Conservation (phyloP, 2,329 filamentous ascomycete species). For the Arthroderma sp. region DNA sequence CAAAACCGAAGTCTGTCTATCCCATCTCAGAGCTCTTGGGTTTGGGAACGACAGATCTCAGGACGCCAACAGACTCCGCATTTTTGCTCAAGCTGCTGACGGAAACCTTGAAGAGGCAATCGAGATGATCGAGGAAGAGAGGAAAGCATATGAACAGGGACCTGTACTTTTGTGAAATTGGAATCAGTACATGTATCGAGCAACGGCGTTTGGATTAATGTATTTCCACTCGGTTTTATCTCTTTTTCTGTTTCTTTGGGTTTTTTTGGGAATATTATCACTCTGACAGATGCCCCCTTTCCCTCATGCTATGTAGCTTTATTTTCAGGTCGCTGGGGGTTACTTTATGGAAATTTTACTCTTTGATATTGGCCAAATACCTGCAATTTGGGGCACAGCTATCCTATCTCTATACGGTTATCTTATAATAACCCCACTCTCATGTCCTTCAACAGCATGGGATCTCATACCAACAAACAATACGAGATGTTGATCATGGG, state of each 20-base stretch:
- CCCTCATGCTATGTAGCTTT: not conserved
- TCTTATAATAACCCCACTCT: not conserved
- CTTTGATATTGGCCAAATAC: not conserved
- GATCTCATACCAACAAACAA: not conserved
- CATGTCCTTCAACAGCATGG: not conserved
- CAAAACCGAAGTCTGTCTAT: constrained; percentile 28
- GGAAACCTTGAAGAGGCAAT: constrained; percentile 36
- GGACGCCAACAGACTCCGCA: constrained; percentile 28
- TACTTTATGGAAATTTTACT: not conserved
- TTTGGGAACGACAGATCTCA: constrained; percentile 28
- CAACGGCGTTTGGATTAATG: not conserved
- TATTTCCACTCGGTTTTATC: not conserved
- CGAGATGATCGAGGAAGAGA: constrained; percentile 41
- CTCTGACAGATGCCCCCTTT: not conserved
- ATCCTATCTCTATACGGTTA: not conserved
- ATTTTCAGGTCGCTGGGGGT: not conserved
- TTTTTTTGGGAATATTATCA: not conserved
- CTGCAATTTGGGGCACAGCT: too few relatives aligned
- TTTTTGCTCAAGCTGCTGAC: constrained; percentile 36
- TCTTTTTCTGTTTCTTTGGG: not conserved
- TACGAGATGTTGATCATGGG: not conserved
- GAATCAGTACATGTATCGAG: not conserved
- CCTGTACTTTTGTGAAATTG: not conserved
- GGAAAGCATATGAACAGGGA: constrained; percentile 30
- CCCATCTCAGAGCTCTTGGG: constrained; percentile 30